Percentiles rank a stretch among this genome's conserved stretches.
Conservation (phyloP, 1,284 basidiomycete species). For the Somion occarium region DNA sequence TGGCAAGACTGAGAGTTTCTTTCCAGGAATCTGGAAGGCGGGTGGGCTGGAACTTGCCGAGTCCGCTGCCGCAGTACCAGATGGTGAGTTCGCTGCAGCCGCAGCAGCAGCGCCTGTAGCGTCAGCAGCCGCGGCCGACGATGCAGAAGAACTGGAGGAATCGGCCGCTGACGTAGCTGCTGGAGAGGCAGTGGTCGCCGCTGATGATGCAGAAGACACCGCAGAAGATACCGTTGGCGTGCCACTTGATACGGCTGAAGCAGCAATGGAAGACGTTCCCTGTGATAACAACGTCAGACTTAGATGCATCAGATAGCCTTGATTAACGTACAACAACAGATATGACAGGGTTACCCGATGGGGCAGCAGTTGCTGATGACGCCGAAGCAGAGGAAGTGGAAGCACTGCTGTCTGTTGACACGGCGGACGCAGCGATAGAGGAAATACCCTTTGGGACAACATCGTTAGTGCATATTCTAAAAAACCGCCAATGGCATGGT, state of each 20-base stretch:
- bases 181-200: slow-evolving; percentile 3
- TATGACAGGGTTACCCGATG: slow-evolving; percentile 1
- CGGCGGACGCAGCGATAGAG: slow-evolving; percentile 5
- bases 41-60: slow-evolving; percentile 35
- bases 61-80: slow-evolving; percentile 33
- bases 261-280: slow-evolving; percentile 5
- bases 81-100: slow-evolving; percentile 23
- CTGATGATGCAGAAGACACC: slow-evolving; percentile 2
- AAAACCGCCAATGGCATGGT: neutral
- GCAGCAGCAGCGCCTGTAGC: slow-evolving; percentile 8
- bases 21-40: slow-evolving; percentile 64
- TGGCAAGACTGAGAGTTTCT: slow-evolving; percentile 67
- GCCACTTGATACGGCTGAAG: slow-evolving; percentile 2
- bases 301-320: neutral
- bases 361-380: slow-evolving; percentile 5
- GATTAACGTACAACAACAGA: slow-evolving; percentile 1
- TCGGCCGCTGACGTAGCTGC: slow-evolving; percentile 9
- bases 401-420: too few relatives aligned
- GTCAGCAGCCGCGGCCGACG: slow-evolving; percentile 15
- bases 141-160: slow-evolving; percentile 13
- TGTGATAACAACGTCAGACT: slow-evolving; percentile 1
- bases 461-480: neutral
- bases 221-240: slow-evolving; percentile 1
- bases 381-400: slow-evolving; percentile 2
- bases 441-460: slow-evolving; percentile 6